Base-by-base conservation (phyloP, 139 green algal genomes). In the Volvox africanus region DNA sequence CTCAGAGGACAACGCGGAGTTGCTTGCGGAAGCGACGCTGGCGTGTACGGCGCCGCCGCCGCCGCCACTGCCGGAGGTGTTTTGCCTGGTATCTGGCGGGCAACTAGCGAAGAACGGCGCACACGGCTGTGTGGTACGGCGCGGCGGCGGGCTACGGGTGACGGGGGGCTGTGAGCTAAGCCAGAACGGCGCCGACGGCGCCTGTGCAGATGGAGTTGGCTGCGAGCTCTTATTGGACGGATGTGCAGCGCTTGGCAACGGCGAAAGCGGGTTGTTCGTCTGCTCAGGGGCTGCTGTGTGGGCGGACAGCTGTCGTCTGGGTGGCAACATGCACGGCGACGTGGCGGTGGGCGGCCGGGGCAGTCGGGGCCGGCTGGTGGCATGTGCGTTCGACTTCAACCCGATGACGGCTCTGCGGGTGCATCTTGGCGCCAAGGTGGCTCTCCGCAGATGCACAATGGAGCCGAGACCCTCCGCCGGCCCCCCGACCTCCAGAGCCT, bases 171-270 rank as follows among this genome's bases (percentile, higher is more conserved):
- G 80, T 30, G 69, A 82, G 69, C 69, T 89, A 19, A 83, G 69
- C n/a, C 85, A 89, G 85, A 89, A 89, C 85, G 85, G 44, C 1
- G 71, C 30, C 9, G 85, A 89, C 71, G 85, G 85, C n/a, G 71
- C 71, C 0, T 89, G 19, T 30, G 69, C 44, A 1, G 85, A 89
- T 44, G 85, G 85, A n/a, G 19, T 13, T 11, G 85, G 85, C 69
- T 82, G 71, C 69, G 85, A 75, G 85, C n/a, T 82, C 44, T 1
- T 67, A 30, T 44, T 89, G 44, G 6, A 61, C n/a, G 79, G 85
- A 44, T 6, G 35, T 12, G 55, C 14, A 5, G 44, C 28, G 22
- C 28, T 82, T n/a, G 44, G 71, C 69, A 89, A 89, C 85, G 30
- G 5, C 14, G 85, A 89, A n/a, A 61, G 19, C 35, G 85, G 71